A percentile compares a stretch with the other conserved stretches of the same genome.
phyloP scores from a whole-genome alignment of 805 yeast species.

The Cyberlindnera galapagoensis region DNA sequence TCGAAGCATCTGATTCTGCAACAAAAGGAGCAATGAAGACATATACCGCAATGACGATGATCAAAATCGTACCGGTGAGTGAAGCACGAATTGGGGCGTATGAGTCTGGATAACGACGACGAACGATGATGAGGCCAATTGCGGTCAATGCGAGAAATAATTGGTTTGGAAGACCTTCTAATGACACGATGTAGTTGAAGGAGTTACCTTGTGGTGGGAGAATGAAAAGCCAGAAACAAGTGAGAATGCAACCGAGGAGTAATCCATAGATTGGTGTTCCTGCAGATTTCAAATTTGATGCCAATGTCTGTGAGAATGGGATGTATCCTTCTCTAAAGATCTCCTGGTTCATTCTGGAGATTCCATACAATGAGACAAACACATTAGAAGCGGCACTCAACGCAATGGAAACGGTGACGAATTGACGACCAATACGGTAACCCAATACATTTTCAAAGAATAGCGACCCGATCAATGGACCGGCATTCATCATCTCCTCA shows the following conservation, averaged over 20 bases:
- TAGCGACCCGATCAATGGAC: constrained; percentile 53
- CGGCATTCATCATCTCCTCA: constrained; percentile 46
- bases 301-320: constrained; percentile 46
- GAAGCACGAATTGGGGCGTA: constrained; percentile 48
- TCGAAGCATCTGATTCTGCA: constrained; percentile 22
- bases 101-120: constrained; percentile 41
- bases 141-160: constrained; percentile 46
- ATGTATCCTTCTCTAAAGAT: constrained; percentile 56
- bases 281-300: constrained; percentile 44
- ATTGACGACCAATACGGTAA: constrained; percentile 40
- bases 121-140: constrained; percentile 48
- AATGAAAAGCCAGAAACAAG: constrained; percentile 27
- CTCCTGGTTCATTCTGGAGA: constrained; percentile 60
- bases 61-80: constrained; percentile 38
- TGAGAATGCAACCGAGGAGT: constrained; percentile 26
- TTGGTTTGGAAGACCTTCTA: constrained; percentile 42
- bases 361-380: constrained; percentile 51
- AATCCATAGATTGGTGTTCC: constrained; percentile 53
- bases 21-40: constrained; percentile 42
- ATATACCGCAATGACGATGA: constrained; percentile 40
- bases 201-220: constrained; percentile 31
- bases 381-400: constrained; percentile 59
- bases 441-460: constrained; percentile 54
- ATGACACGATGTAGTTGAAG: constrained; percentile 36
- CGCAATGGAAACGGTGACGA: constrained; percentile 52